Evolutionary conservation across 2,329 filamentous ascomycete species (phyloP), one percentile per base, ranked within the genome.

Genomic region (Apiospora sp.): DNA sequence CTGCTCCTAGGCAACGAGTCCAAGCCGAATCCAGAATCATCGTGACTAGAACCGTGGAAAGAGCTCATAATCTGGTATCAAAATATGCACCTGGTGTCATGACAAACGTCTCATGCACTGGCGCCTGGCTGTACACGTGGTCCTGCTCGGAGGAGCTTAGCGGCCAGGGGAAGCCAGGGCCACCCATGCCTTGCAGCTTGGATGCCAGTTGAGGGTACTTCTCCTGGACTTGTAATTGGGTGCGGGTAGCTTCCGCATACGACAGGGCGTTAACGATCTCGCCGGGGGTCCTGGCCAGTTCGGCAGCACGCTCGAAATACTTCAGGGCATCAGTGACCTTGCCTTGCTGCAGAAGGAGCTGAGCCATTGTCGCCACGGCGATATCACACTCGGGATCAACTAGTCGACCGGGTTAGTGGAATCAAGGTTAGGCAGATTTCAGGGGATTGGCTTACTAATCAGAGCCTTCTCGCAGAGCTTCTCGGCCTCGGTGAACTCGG

Each of bases 311-410:
- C 87, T 98, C 95, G 81, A 99, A 99, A 87, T 98, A 98, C 84
- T 93, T 94, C 76, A 99, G 91, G 0, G 96, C 96, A 75, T 98
- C 94, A 48, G 93, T 93, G 73, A 99, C 96, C 86, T 98, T 98
- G 83, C 96, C 96, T 87, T 98, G 96, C 84, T 99, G 96, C 48
- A 99, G 90, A 70, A 99, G 92, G 58, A 99, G 91, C 84, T 99
- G 96, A 14, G 96, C 96, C 94, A 99, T 98, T 71, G 96, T 99
- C 71, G 96, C 96, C 58, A 99, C 96, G 58, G 96, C 96, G 80
- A 99, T 99, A 80, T 99, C 96, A 82, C 96, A 99, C 83, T 99
- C 96, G 37, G 96, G 96, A 80, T 99, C 96, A 82, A 99, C 95
- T 98, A 78, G 24, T 22, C 54, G 22, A 71, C 22, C 34, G 8